Base-by-base conservation (phyloP, 495 filamentous ascomycete species). In the Chaetomidium leptoderma region DNA sequence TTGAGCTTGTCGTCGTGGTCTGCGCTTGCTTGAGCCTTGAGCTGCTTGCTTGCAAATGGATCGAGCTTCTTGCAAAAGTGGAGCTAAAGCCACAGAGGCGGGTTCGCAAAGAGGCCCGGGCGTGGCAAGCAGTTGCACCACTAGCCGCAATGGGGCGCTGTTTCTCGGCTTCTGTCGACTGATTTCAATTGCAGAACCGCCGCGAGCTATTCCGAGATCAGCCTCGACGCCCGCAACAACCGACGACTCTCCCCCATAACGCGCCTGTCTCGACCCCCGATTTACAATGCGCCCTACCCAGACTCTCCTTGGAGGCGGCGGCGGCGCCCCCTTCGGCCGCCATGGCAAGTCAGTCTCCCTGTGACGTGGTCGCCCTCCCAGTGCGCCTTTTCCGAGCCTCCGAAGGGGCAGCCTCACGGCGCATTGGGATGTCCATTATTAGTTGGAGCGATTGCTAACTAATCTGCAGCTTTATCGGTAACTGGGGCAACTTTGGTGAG, bases 401-500 rank as follows among this genome's bases (percentile, higher is more conserved):
- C 47, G 29, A 44, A 19, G 27, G 43, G 64, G 62, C 61, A 39
- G 23, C 13, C 14, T 35, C 17, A 3, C 4, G 30, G 33, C 50
- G 45, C 46, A 57, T 42, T 57, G 45, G 29, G 29, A 10, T 1
- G 30, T 26, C 24, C 44, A 6, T 51, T 36, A 11, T 42, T 46
- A 40, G 6, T 9, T 11, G 14, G 19, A 14, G 35, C 30, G 39
- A 24, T 40, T 62, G 55, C 70, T 75, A 46, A 78, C 64, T 55
- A 10, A 65, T n/a, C 63, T 61, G 64, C 68, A 96, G 92, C 59
- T 97, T 78, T 74, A 75, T 95, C 45, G 93, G 92, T 67, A 70
- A 68, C 70, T 97, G 92, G 92, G 92, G 92, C 65, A 77, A 78
- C 67, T 74, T 97, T 57, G 92, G 90, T 93, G 83, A 76, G 84